phyloP scores from a whole-genome alignment of 2,329 filamentous ascomycete species.

The Fonsecaea nubica region DNA sequence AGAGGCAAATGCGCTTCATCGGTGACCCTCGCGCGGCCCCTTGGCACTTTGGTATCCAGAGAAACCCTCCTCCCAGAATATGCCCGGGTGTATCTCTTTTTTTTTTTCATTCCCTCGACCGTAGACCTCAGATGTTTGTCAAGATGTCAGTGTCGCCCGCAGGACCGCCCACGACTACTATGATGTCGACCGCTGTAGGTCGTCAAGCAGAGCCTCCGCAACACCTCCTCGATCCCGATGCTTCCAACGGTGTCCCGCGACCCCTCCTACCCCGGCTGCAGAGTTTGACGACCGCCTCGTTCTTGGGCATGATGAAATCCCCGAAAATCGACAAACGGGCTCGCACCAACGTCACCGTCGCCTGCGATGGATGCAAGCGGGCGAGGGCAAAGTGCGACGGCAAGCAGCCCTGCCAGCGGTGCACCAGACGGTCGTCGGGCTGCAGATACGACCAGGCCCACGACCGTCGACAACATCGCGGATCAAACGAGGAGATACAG shows the following conservation, averaged over 20 bases:
- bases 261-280: constrained; percentile 6
- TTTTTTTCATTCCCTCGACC: not conserved
- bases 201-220: not conserved
- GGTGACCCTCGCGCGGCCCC: no score
- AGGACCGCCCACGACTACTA: not conserved
- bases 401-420: constrained; percentile 51
- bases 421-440: constrained; percentile 24
- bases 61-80: no score
- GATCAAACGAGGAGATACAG: constrained; percentile 7
- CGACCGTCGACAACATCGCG: constrained; percentile 19
- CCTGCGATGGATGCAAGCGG: constrained; percentile 53
- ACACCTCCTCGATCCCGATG: not conserved
- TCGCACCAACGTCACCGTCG: constrained; percentile 54
- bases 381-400: constrained; percentile 54
- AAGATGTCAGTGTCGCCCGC: not conserved
- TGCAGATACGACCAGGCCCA: constrained; percentile 22
- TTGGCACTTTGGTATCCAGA: no score
- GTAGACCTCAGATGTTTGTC: not conserved
- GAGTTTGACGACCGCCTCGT: not conserved
- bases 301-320: not conserved
- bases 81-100: no score
- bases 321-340: constrained; percentile 23
- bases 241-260: not conserved
- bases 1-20: no score
- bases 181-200: not conserved